phyloP scores from a whole-genome alignment of 2,329 filamentous ascomycete genomes.

The Chaetomiaceae sp. region DNA sequence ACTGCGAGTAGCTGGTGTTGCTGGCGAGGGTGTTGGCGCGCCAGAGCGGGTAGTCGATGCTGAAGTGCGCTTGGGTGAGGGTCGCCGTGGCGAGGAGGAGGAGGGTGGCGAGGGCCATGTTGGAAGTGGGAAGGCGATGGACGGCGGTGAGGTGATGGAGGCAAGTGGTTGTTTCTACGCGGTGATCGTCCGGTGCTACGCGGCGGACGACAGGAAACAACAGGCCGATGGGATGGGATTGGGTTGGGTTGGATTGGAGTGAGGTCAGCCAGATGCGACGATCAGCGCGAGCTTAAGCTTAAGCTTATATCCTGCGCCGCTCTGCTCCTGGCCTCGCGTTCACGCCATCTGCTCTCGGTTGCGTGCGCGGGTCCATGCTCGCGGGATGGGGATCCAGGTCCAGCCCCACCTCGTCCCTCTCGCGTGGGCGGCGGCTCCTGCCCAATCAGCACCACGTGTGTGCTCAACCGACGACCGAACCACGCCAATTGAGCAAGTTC shows the following conservation, averaged over 20 bases:
- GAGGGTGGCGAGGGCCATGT: slow-evolving; percentile 30
- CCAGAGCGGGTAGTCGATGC: slow-evolving; percentile 42
- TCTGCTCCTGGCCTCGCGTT: too few relatives aligned
- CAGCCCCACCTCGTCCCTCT: neutral
- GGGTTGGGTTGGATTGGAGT: too few relatives aligned
- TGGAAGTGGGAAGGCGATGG: slow-evolving; percentile 4
- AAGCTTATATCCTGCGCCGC: too few relatives aligned
- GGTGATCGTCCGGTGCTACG: too few relatives aligned
- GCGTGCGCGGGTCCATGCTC: too few relatives aligned
- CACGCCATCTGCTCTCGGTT: too few relatives aligned
- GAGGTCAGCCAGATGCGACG: too few relatives aligned
- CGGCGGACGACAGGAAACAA: too few relatives aligned
- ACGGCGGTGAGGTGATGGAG: neutral
- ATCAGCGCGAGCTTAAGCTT: too few relatives aligned
- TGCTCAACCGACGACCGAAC: neutral
- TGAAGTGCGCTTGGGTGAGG: slow-evolving; percentile 43
- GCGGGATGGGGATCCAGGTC: too few relatives aligned
- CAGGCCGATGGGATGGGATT: too few relatives aligned
- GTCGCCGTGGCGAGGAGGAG: slow-evolving; percentile 32
- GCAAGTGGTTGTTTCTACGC: neutral
- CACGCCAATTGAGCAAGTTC: slow-evolving; percentile 25
- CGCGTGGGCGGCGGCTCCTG: neutral
- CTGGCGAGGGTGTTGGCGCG: slow-evolving; percentile 43
- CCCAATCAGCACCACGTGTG: neutral
- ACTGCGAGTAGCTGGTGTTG: slow-evolving; percentile 39